Evolutionary conservation across 805 yeast species (phyloP), one percentile per base, ranked within the genome.

Genomic region (Candida morakotiae): DNA sequence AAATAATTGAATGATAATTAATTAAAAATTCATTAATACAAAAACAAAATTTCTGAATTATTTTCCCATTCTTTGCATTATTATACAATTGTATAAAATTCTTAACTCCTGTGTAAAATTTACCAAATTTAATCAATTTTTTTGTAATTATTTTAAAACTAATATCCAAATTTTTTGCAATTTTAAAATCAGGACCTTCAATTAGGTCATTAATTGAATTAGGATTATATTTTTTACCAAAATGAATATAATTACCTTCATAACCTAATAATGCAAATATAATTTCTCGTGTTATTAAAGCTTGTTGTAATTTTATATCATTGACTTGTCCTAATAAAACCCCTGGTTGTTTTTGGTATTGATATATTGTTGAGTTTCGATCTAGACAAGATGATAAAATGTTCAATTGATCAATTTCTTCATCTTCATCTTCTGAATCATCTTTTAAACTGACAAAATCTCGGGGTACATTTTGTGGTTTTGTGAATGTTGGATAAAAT

Each of bases 241-340:
- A 87, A 30, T 88, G 65, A 24, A 91, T 76, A 51, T 83, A 87
- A 15, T 69, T 67, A 0, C 97, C 97, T 55, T 88, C 95, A 19
- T 72, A 58, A 0, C 94, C 94, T 22, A 79, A 47, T 10, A 93
- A 55, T 1, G 85, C 81, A 47, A 71, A 73, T 15, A 87, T 49
- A 8, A 88, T 53, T 55, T 91, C 98, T 40, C 75, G 69, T 11
- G 83, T 66, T 1, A 93, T 71, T 18, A 81, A 67, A 0, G 85
- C 81, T 53, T 88, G 95, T 53, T 87, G 95, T 3, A 72, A 69
- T 33, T 73, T 66, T 3, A 69, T 52, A 22, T 73, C 75, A n/a
- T 51, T 53, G 28, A 72, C 53, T 36, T 64, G 73, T 33, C 67
- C 67, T 23, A 80, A 53, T 2, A 81, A 73, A 39, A 59, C 65